Evolutionary conservation across 1,284 basidiomycete genomes (phyloP).

Genomic region (Hortiboletus rubellus): DNA sequence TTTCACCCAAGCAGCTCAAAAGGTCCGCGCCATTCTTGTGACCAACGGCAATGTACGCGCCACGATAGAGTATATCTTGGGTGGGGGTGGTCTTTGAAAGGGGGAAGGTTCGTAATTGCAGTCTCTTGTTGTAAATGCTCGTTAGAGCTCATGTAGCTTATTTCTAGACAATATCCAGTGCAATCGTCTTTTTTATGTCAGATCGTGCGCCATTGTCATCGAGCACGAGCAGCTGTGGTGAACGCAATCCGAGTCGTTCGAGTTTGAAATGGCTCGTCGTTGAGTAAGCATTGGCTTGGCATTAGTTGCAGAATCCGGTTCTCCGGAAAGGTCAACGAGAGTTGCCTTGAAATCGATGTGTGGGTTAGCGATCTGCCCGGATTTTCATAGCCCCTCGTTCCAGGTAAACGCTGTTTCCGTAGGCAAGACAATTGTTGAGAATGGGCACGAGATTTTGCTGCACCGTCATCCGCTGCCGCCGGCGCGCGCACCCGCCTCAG

Average conservation of each 20-base stretch:
- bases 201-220: too few species aligned
- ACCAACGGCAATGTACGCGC: conserved; percentile 88
- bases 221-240: too few species aligned
- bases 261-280: conserved; percentile 30
- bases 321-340: conserved; percentile 25
- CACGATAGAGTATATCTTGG: conserved; percentile 88
- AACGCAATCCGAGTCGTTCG: conserved; percentile 6
- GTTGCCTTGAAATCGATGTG: conserved; percentile 18
- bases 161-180: neutral
- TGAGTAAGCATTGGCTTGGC: conserved; percentile 28
- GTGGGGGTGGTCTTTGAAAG: conserved; percentile 64
- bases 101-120: neutral
- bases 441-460: too few species aligned
- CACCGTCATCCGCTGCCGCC: too few species aligned
- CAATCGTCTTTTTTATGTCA: too few species aligned
- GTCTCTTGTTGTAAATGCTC: neutral
- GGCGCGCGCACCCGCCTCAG: too few species aligned
- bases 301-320: conserved; percentile 21
- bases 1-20: conserved; percentile 82
- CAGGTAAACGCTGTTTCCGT: conserved; percentile 18
- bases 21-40: conserved; percentile 83
- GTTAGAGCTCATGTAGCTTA: neutral
- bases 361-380: conserved; percentile 27
- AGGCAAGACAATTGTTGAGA: too few species aligned
- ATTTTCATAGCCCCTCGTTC: conserved; percentile 27